phyloP scores from a whole-genome alignment of 176 grass and related monocot genomes.

The Aegilops speltoides region DNA sequence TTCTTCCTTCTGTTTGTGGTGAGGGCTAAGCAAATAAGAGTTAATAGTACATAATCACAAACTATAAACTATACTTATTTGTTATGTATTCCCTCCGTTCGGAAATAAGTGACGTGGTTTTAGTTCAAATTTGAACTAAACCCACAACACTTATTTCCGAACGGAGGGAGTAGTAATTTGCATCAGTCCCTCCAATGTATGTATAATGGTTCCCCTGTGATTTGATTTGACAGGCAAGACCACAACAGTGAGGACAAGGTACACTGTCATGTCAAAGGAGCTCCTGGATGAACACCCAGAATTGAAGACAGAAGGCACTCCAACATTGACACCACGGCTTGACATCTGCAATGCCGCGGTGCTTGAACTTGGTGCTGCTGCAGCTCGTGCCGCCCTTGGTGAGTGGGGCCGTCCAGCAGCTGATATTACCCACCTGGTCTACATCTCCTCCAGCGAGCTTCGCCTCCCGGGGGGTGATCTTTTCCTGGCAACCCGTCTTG shows the following conservation, averaged over 20 bases:
- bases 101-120: too few species aligned
- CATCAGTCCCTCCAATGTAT: background rate
- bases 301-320: constrained; percentile 61
- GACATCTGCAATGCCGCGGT: constrained; percentile 82
- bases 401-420: constrained; percentile 62
- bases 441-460: constrained; percentile 83
- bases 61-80: background rate
- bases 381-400: constrained; percentile 53
- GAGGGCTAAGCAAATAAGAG: background rate
- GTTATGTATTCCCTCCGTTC: background rate
- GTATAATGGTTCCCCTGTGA: background rate
- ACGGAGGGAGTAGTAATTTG: background rate
- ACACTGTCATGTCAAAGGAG: constrained; percentile 84
- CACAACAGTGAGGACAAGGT: constrained; percentile 84
- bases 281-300: constrained; percentile 80
- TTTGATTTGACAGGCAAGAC: constrained; percentile 60
- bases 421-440: constrained; percentile 87
- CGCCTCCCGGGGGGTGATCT: constrained; percentile 84
- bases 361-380: constrained; percentile 61
- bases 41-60: background rate
- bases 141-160: too few species aligned
- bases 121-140: too few species aligned
- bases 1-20: background rate
- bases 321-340: constrained; percentile 71
- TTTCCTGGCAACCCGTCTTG: constrained; percentile 66